phyloP scores from a whole-genome alignment of 192 early-diverging fungal genomes.

The Coemansia sp. region DNA sequence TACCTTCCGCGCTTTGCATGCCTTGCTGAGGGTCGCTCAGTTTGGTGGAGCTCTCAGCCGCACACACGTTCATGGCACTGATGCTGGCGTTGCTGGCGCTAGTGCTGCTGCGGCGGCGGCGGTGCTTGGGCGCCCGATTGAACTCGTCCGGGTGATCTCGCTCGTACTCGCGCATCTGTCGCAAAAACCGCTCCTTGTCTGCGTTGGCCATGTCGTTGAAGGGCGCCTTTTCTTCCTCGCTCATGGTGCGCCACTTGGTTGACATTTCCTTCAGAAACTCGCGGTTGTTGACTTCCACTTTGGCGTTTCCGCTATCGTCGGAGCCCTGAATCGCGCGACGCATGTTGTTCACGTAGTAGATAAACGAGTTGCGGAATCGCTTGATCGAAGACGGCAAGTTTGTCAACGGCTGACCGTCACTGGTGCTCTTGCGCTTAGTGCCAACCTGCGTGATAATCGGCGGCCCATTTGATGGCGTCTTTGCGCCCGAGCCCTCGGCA shows the following conservation, averaged over 20 bases:
- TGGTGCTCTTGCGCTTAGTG: slow-evolving; percentile 51
- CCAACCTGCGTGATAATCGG: slow-evolving; percentile 39
- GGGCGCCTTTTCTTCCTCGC: slow-evolving; percentile 44
- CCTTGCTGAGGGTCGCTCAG: neutral
- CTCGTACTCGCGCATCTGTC: slow-evolving; percentile 46
- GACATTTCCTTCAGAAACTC: slow-evolving; percentile 54
- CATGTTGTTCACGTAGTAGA: slow-evolving; percentile 50
- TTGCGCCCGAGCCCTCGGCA: neutral
- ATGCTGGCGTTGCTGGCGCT: slow-evolving; percentile 19
- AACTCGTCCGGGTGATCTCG: slow-evolving; percentile 40
- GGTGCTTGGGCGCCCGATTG: slow-evolving; percentile 13
- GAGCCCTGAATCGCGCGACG: slow-evolving; percentile 29
- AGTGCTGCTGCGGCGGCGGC: slow-evolving; percentile 36
- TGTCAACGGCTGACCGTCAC: slow-evolving; percentile 44
- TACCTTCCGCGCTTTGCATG: neutral
- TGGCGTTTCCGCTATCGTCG: slow-evolving; percentile 21
- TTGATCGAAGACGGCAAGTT: slow-evolving; percentile 45
- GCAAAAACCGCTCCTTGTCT: slow-evolving; percentile 51
- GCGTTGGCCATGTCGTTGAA: slow-evolving; percentile 38
- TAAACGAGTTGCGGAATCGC: slow-evolving; percentile 57
- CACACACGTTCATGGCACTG: slow-evolving; percentile 3
- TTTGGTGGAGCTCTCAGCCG: neutral
- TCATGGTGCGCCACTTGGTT: slow-evolving; percentile 43
- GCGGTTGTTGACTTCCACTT: slow-evolving; percentile 42
- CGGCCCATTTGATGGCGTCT: slow-evolving; percentile 22